A percentile compares a stretch with the other conserved stretches of the same genome.
Evolutionary conservation across 176 grass and related monocot species (phyloP).

Genomic region (Ampelocalamus luodianensis): DNA sequence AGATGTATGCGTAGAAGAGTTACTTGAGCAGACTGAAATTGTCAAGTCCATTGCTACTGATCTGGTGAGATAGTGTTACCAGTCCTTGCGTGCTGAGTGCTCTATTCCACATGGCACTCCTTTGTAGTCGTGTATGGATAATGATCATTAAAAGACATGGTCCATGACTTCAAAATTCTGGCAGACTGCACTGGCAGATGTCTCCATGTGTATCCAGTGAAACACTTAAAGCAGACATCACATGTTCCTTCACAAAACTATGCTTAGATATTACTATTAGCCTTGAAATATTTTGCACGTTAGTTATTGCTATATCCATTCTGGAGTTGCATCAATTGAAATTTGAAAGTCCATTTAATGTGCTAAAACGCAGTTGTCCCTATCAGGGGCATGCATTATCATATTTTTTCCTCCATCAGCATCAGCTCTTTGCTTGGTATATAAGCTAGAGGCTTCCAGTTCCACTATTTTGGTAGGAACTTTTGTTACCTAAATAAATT

Average conservation of each 20-base stretch:
- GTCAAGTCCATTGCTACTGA: constrained; percentile 12
- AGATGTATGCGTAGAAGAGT: constrained; percentile 12
- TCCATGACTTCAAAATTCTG: constrained; percentile 29
- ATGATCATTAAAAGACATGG: constrained; percentile 7
- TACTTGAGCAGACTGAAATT: background rate
- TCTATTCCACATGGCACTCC: background rate
- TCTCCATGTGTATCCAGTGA: constrained; percentile 24
- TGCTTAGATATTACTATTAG: background rate
- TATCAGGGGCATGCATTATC: constrained; percentile 5
- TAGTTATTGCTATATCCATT: constrained; percentile 11
- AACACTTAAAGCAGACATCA: constrained; percentile 23
- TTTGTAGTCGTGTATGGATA: constrained; percentile 22
- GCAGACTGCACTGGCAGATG: constrained; percentile 1
- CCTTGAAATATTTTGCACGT: background rate
- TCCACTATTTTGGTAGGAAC: constrained; percentile 20
- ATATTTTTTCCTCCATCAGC: background rate
- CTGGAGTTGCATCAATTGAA: constrained; percentile 7
- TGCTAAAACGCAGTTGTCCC: background rate
- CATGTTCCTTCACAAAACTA: constrained; percentile 25
- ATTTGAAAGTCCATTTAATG: constrained; percentile 23
- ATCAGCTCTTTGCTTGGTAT: constrained; percentile 20
- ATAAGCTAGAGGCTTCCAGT: constrained; percentile 16
- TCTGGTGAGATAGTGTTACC: background rate
- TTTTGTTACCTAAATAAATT: constrained; percentile 18
- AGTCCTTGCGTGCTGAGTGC: background rate